Evolutionary conservation across 345 rosid genomes (phyloP).

Genomic region (Ailanthus altissimus): DNA sequence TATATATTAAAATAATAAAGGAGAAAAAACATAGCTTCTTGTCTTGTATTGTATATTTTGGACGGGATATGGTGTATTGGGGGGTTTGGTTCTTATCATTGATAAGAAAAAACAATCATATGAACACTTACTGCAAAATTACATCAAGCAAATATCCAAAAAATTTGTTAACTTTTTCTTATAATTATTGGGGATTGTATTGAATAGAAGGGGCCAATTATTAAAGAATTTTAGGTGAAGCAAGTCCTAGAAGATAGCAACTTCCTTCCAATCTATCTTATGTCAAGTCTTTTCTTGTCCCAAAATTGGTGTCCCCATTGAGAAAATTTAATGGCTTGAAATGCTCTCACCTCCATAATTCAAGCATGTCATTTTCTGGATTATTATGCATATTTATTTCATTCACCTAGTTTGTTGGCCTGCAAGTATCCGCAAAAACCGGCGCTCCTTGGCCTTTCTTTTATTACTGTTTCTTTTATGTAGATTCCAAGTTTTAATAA

Average conservation of each 20-base stretch:
- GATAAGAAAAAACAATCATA: background rate
- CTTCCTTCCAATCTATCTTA: background rate
- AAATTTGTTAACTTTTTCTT: background rate
- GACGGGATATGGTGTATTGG: background rate
- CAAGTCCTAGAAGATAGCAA: slow-evolving; percentile 12
- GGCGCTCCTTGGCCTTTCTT: background rate
- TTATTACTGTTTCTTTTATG: background rate
- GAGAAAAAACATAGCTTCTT: no score
- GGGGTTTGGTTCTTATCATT: background rate
- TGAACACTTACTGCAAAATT: background rate
- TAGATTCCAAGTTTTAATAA: no score
- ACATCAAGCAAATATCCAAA: background rate
- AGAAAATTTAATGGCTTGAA: slow-evolving; percentile 4
- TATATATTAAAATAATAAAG: no score
- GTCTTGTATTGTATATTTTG: background rate
- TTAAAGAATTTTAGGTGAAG: slow-evolving; percentile 24
- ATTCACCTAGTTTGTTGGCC: background rate
- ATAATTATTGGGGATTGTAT: background rate
- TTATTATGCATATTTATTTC: background rate
- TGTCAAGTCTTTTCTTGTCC: slow-evolving; percentile 16
- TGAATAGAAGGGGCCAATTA: slow-evolving; percentile 26
- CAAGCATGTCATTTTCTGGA: slow-evolving; percentile 1
- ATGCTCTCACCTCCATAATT: slow-evolving; percentile 3
- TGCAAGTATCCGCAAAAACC: background rate
- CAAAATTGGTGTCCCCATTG: background rate